Conservation (phyloP, 805 yeast species). For the Candida railenensis region DNA sequence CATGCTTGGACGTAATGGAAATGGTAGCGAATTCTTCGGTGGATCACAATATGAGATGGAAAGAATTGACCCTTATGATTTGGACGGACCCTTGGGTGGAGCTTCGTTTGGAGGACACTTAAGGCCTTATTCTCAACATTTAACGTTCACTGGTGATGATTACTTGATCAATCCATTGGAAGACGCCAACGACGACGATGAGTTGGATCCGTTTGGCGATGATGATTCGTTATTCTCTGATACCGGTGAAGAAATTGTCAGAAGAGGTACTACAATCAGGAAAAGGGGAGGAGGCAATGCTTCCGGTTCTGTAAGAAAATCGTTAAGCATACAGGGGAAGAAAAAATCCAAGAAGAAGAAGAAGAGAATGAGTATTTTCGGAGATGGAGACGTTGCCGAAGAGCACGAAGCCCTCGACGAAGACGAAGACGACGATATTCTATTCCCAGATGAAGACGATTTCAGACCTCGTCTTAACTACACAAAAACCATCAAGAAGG, state of each 20-base stretch:
- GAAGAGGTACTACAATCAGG: conserved; percentile 31
- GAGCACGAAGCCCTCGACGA: conserved; percentile 1
- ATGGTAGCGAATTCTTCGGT: conserved; percentile 11
- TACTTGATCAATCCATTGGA: conserved; percentile 39
- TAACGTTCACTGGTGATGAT: conserved; percentile 34
- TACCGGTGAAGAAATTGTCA: conserved; percentile 36
- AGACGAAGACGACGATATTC: conserved; percentile 8
- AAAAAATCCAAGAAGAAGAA: conserved; percentile 8
- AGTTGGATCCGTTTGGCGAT: conserved; percentile 43
- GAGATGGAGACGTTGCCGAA: background rate
- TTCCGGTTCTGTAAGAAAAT: conserved; percentile 11
- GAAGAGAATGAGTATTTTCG: background rate
- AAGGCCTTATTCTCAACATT: conserved; percentile 20
- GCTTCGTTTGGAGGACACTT: conserved; percentile 9
- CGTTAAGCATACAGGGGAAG: background rate
- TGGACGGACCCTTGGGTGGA: conserved; percentile 8
- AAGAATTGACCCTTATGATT: conserved; percentile 13
- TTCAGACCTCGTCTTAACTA: conserved; percentile 41
- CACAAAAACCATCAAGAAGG: conserved; percentile 43
- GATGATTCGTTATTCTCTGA: conserved; percentile 43
- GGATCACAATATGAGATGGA: conserved; percentile 20
- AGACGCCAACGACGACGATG: conserved; percentile 36
- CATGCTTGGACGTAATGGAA: conserved; percentile 15
- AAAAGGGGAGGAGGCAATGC: conserved; percentile 9
- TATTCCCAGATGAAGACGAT: conserved; percentile 31